Base-by-base conservation (phyloP, 2,329 filamentous ascomycete genomes). In the Hymenoscyphus occultus region DNA sequence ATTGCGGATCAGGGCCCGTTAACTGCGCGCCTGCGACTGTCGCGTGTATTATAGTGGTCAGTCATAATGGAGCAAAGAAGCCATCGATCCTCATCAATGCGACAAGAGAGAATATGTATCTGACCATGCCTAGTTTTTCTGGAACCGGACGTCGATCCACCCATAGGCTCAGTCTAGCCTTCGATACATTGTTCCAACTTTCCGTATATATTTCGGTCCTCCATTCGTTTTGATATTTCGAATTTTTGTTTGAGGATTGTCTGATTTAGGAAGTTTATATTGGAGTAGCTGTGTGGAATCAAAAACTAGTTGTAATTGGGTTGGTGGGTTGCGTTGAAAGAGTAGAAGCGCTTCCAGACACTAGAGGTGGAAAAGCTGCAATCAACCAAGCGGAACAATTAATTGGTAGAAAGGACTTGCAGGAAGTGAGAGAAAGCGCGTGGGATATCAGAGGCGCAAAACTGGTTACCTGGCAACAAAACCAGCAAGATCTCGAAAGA, bases 21-120 rank as follows among this genome's bases (percentile, higher is more conserved):
- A 40, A 67, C 67, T 68, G 71, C 65, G 66, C 67, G 68, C 59
- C 66, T 67, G 64, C 62, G 64, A 66, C 62, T 64, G 63, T 61
- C 64, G 60, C 67, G 68, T 73, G 72, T 74, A 74, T 70, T 72
- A 72, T 75, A 75, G 67, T 72, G 72, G 72, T 74, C 68, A 74
- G 73, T 74, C 59, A 66, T 67, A 64, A 60, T 68, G 69, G 69
- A 69, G 71, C 14, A 42, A 39, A 39, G 48, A 22, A 48, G 32
- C 63, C 63, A 64, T 61, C 45, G 48, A 60, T 59, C 58, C 42
- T 58, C 45, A 64, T 56, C 45, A 56, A 51, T 45, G 42, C 40
- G 62, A 42, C 40, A 31, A 60, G 62, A 51, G 48, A 62, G 56
- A 40, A 35, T 14, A 51, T 42, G 61, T 62, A 59, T 62, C 54